Evolutionary conservation across 495 filamentous ascomycete genomes (phyloP), one percentile per base, ranked within the genome.

Genomic region (Cercophora samala): DNA sequence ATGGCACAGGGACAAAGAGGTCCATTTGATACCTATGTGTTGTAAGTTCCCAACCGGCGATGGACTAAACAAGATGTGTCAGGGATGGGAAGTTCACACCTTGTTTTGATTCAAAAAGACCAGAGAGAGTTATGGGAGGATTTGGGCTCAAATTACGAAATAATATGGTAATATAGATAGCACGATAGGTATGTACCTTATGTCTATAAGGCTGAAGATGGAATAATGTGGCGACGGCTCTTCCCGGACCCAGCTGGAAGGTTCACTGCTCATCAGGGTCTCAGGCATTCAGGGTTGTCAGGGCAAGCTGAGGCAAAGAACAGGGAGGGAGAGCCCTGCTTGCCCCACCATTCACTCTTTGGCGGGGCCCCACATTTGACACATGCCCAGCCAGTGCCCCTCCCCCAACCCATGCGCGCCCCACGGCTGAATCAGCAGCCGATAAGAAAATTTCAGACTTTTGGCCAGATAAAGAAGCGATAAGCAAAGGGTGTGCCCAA

Each of bases 401-500:
- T 32, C 37, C 11, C 37, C 53, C 53, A 56, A 15, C 22, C 53
- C 53, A 56, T 19, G 53, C 6, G 53, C n/a, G n/a, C n/a, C n/a
- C n/a, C n/a, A 15, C n/a, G 18, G 53, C 53, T 56, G 53, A 56
- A 2, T 56, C n/a, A 56, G 15, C 53, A 56, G 22, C 53, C 18
- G 53, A 56, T 56, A 56, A 56, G 53, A 23, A 54, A 56, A 8
- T 23, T 56, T 2, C 9, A 21, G n/a, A 56, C 13, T 56, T 56
- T 56, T 56, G 53, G 53, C 5, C 19, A 56, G 53, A 56, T 56
- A 56, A 56, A 56, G 53, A 23, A 29, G 5, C 5, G 25, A 60
- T 25, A 60, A 60, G 22, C 22, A n/a, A 29, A 60, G 22, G 58
- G 21, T 60, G 58, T 17, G 25, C 29, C 25, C 5, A 65, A 60